phyloP scores from a whole-genome alignment of 2,329 filamentous ascomycete genomes.

The Ceratocystis albifundus region DNA sequence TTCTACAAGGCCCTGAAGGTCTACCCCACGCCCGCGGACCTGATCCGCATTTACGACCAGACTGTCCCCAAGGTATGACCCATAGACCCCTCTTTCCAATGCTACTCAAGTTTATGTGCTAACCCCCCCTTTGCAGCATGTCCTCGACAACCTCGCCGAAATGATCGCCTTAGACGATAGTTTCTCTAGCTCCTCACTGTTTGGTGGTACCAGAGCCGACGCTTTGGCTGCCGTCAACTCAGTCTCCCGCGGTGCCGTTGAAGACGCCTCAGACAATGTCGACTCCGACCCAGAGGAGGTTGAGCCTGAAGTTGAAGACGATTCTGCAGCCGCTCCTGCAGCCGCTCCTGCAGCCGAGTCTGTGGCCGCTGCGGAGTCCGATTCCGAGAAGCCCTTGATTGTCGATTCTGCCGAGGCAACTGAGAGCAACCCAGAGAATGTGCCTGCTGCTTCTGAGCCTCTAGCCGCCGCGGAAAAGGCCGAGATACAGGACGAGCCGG shows the following conservation, averaged over 20 bases:
- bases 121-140: slow-evolving; percentile 44
- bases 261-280: slow-evolving; percentile 33
- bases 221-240: slow-evolving; percentile 4
- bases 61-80: slow-evolving; percentile 75
- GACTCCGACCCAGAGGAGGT: slow-evolving; percentile 25
- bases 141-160: slow-evolving; percentile 90
- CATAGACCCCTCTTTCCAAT: background rate
- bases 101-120: background rate
- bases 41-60: slow-evolving; percentile 97
- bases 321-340: background rate
- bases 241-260: slow-evolving; percentile 38
- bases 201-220: slow-evolving; percentile 38
- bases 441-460: slow-evolving; percentile 7
- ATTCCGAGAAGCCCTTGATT: slow-evolving; percentile 1
- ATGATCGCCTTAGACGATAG: slow-evolving; percentile 90
- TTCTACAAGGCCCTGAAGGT: slow-evolving; percentile 99
- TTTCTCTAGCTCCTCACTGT: slow-evolving; percentile 38
- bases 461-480: background rate
- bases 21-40: slow-evolving; percentile 82
- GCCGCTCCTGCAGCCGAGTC: background rate
- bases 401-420: background rate
- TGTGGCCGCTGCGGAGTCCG: background rate
- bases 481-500: slow-evolving; percentile 6
- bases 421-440: slow-evolving; percentile 9
- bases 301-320: slow-evolving; percentile 13